Base-by-base conservation (phyloP, 345 rosid genomes). In the Cardiospermum halicacabum region DNA sequence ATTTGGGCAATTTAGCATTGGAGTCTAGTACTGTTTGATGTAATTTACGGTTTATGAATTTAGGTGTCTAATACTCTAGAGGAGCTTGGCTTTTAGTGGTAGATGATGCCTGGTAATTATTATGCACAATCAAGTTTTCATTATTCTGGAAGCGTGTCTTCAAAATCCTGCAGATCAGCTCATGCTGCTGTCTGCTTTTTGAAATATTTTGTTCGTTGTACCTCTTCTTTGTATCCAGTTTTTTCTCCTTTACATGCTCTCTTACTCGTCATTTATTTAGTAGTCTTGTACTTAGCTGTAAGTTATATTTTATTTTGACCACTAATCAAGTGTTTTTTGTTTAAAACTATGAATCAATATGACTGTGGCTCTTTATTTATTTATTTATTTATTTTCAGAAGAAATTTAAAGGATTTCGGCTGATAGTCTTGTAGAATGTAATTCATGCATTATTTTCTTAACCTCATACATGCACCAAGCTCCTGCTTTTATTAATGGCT, bases 401-500 rank as follows among this genome's bases (percentile, higher is more conserved):
- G n/a, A n/a, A n/a, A n/a, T n/a, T n/a, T n/a, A n/a, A n/a, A n/a
- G n/a, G n/a, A n/a, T n/a, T n/a, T n/a, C n/a, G n/a, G n/a, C n/a
- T n/a, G n/a, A n/a, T n/a, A 37, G 36, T 11, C 34, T 3, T 6
- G 22, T 62, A 22, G 22, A 49, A 49, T 42, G 22, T 32, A 21
- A 13, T 12, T 54, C 22, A 13, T 4, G 51, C 26, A 36, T 19
- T 42, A 22, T 69, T 54, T 24, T 22, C n/a, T 2, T 13, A 22
- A 42, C 45, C 25, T 58, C 51, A 5, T 36, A 26, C 5, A 53
- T n/a, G 16, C 55, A 60, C 50, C 45, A 25, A 34, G 58, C 39
- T 40, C 60, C 34, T 51, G 3, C 54, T 16, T 58, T 73, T 62
- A 55, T 67, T 39, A 30, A 69, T 62, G 54, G 37, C 70, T 42